These are phyloP conservation scores for Neurospora sp. DNA, from an alignment of 495 filamentous ascomycete species.

Conservation along the genomic window DNA sequence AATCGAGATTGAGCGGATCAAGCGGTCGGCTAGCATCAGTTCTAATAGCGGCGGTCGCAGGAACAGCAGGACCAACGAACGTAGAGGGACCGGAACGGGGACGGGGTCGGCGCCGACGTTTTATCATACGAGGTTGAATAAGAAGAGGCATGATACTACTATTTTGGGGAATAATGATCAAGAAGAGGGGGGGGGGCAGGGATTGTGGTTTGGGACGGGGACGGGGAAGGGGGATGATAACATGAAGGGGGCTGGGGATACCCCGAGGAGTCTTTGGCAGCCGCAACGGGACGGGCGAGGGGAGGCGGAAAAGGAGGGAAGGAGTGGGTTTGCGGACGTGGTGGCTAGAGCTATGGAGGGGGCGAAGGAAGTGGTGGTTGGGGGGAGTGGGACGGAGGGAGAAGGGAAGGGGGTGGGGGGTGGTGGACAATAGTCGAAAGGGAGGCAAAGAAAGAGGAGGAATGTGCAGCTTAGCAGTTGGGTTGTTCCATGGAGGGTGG, in stretches of 20 bases:
- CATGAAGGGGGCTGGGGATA: neutral
- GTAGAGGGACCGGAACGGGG: neutral
- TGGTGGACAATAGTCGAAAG: neutral
- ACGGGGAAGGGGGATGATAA: neutral
- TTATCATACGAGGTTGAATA: constrained; percentile 7
- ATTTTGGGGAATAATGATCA: neutral
- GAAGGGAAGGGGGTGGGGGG: neutral
- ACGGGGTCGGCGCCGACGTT: neutral
- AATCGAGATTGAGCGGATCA: constrained; percentile 67
- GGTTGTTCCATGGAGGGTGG: neutral
- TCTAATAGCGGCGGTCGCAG: neutral
- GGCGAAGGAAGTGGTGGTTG: neutral
- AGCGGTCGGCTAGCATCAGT: constrained; percentile 13
- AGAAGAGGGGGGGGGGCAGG: neutral
- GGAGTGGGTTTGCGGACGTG: constrained; percentile 9
- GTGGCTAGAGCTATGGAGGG: constrained; percentile 9
- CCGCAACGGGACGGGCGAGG: neutral
- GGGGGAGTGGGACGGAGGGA: neutral
- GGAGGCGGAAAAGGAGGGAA: neutral
- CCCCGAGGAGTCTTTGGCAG: neutral
- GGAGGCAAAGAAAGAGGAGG: neutral
- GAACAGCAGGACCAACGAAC: neutral
- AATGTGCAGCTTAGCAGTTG: too few relatives aligned
- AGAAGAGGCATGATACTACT: neutral
- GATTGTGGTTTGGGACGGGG: neutral